These are phyloP conservation scores for Diplogelasinospora grovesii DNA, from an alignment of 495 filamentous ascomycete genomes.

Conservation along the genomic window DNA sequence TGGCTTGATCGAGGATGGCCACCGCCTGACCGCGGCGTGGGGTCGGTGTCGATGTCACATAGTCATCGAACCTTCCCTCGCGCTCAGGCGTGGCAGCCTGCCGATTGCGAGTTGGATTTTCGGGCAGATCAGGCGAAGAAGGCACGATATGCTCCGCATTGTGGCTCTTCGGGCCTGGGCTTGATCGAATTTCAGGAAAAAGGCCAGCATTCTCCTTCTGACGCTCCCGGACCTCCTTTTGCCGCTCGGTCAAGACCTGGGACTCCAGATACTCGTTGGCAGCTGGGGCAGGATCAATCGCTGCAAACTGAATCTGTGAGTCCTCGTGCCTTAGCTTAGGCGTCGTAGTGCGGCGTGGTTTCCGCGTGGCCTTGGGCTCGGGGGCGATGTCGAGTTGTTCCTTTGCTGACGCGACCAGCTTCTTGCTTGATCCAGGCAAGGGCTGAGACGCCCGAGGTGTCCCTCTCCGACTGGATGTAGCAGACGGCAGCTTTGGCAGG, in stretches of 20 bases:
- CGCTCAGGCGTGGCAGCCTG: constrained; percentile 35
- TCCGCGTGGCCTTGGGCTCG: constrained; percentile 11
- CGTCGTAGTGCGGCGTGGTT: constrained; percentile 14
- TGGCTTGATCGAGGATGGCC: constrained; percentile 34
- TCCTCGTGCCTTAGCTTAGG: constrained; percentile 60
- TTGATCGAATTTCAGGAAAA: constrained; percentile 64
- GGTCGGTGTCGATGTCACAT: constrained; percentile 77
- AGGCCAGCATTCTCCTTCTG: constrained; percentile 61
- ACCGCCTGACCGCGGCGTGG: constrained; percentile 47
- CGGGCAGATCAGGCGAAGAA: neutral
- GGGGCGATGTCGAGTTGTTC: constrained; percentile 23
- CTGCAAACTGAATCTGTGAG: constrained; percentile 69
- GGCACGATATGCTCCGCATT: too few relatives aligned
- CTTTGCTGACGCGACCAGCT: constrained; percentile 17
- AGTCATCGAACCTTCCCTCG: constrained; percentile 46
- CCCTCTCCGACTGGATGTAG: constrained; percentile 11
- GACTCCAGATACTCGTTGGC: constrained; percentile 41
- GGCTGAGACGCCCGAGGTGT: constrained; percentile 19
- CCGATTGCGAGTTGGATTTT: constrained; percentile 1
- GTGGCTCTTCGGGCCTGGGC: constrained; percentile 38
- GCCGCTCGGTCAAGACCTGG: constrained; percentile 65
- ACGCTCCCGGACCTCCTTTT: constrained; percentile 61
- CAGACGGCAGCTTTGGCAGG: constrained; percentile 13
- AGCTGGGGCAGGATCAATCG: constrained; percentile 54
- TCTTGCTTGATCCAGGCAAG: constrained; percentile 21